Evolutionary conservation across 495 filamentous ascomycete genomes (phyloP).

Genomic region (Neurospora africana): DNA sequence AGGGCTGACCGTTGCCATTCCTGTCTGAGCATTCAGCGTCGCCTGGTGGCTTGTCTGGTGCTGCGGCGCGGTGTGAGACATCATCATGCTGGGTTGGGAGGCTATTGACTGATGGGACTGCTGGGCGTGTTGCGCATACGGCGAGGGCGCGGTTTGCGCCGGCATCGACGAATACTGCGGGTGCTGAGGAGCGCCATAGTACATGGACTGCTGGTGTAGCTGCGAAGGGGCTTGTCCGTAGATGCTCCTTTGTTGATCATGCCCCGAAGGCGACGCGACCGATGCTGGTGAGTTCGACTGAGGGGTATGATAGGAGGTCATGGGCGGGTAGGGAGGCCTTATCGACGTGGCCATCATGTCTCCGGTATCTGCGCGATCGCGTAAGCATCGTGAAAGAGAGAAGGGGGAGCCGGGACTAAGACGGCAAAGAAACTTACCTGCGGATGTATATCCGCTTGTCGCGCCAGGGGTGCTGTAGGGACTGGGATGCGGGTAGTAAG

Average conservation of each 20-base stretch:
- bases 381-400: constrained; percentile 17
- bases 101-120: constrained; percentile 55
- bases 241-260: constrained; percentile 79
- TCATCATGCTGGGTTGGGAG: constrained; percentile 45
- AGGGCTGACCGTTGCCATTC: constrained; percentile 49
- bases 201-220: constrained; percentile 61
- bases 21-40: constrained; percentile 36
- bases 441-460: constrained; percentile 62
- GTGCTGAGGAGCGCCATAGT: constrained; percentile 48
- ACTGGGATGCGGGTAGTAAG: constrained; percentile 64
- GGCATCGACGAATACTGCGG: constrained; percentile 62
- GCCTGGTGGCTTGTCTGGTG: constrained; percentile 39
- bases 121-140: constrained; percentile 65
- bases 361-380: constrained; percentile 50
- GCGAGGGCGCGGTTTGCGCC: constrained; percentile 52
- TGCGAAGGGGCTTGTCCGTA: constrained; percentile 75
- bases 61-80: constrained; percentile 44
- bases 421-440: constrained; percentile 50
- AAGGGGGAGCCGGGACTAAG: constrained; percentile 1
- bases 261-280: constrained; percentile 77
- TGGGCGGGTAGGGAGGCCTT: constrained; percentile 72
- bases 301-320: constrained; percentile 73
- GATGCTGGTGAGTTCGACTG: constrained; percentile 96
- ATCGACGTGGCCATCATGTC: constrained; percentile 94
- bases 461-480: constrained; percentile 64